phyloP scores from a whole-genome alignment of 2,329 filamentous ascomycete genomes.

The Fusarium odoratissimum region DNA sequence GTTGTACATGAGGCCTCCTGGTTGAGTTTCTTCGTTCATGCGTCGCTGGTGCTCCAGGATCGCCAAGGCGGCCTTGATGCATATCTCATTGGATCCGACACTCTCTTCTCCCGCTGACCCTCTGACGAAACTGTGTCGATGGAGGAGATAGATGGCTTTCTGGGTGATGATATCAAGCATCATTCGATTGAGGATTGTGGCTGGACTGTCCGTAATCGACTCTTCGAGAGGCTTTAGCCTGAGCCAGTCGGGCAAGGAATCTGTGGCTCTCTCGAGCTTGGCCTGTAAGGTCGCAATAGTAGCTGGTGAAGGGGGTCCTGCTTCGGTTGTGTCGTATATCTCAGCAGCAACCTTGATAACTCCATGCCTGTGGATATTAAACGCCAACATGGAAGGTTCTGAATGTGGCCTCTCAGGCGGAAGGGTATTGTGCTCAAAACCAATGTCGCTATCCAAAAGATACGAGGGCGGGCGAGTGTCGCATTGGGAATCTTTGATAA shows the following conservation, averaged over 20 bases:
- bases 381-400: constrained; percentile 9
- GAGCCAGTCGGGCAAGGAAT: constrained; percentile 14
- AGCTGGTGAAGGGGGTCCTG: background rate
- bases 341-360: constrained; percentile 4
- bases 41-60: constrained; percentile 31
- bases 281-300: background rate
- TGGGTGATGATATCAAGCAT: constrained; percentile 11
- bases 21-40: constrained; percentile 30
- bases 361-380: constrained; percentile 11
- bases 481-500: constrained; percentile 35
- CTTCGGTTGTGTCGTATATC: constrained; percentile 14
- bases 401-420: background rate
- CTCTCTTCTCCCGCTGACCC: background rate
- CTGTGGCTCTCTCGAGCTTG: background rate
- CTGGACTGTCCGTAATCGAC: constrained; percentile 10
- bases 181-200: constrained; percentile 14
- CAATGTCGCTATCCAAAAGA: background rate
- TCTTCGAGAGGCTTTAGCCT: constrained; percentile 4
- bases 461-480: constrained; percentile 21
- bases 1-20: constrained; percentile 32
- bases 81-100: background rate
- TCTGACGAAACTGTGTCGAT: constrained; percentile 8
- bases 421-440: background rate
- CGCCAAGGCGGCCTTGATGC: constrained; percentile 19
- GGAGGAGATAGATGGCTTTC: constrained; percentile 17